Evolutionary conservation across 192 early-diverging fungal species (phyloP).

Genomic region (Lunasporangiospora selenospora): DNA sequence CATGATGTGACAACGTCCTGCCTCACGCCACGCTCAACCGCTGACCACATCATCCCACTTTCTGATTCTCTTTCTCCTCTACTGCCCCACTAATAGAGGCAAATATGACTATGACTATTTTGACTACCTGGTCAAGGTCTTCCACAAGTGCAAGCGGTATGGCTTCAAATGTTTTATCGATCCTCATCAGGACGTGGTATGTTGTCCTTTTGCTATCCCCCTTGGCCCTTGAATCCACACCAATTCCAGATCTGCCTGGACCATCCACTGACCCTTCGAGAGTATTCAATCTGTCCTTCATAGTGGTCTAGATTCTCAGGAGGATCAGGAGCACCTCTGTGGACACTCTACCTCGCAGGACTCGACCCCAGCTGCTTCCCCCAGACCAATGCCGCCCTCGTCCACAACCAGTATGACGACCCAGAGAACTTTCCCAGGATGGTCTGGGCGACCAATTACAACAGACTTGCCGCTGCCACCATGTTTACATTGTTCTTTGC

Average conservation of each 20-base stretch:
- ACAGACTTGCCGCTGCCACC: constrained; percentile 58
- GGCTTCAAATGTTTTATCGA: constrained; percentile 60
- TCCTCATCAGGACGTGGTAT: constrained; percentile 66
- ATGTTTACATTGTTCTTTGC: constrained; percentile 66
- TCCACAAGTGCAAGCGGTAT: constrained; percentile 54
- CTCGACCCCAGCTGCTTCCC: constrained; percentile 52
- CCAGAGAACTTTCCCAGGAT: constrained; percentile 60
- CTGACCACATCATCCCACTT: neutral
- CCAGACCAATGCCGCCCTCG: constrained; percentile 57
- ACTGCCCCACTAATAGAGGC: constrained; percentile 39
- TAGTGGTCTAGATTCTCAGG: constrained; percentile 66
- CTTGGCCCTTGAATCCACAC: no score
- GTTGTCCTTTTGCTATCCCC: neutral
- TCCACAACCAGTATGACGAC: constrained; percentile 55
- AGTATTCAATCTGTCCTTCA: no score
- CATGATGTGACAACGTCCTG: no score
- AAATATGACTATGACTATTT: constrained; percentile 61
- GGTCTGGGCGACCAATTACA: constrained; percentile 69
- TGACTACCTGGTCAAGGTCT: constrained; percentile 58
- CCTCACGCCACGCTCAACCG: no score
- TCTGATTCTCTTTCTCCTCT: neutral
- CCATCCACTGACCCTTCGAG: neutral
- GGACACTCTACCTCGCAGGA: constrained; percentile 60
- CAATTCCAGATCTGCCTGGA: neutral
- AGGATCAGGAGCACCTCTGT: constrained; percentile 64